Evolutionary conservation across 768 basidiomycete genomes (phyloP), one percentile per base, ranked within the genome.

Genomic region (Trametes villosa): DNA sequence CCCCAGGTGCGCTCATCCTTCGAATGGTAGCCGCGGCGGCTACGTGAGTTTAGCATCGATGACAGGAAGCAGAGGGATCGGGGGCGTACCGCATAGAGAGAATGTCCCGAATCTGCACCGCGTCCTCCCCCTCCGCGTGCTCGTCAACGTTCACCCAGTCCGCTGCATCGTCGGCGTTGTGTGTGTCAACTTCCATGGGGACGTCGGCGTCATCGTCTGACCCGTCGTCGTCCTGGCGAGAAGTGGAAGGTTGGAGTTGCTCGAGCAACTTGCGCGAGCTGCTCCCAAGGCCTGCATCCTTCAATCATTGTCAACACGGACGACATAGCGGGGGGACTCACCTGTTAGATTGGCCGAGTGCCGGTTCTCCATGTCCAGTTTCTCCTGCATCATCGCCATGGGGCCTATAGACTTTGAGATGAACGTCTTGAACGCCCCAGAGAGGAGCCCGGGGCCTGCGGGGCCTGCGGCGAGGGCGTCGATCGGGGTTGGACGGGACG

Each of bases 1-100:
- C 38, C 22, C 61, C 61, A 63, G 17, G 61, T 63, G 6, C 50
- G 50, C 8, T 41, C n/a, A 29, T 63, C 54, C 40, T 44, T 55
- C 27, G 49, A n/a, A 22, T 33, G 34, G 22, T 36, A 51, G 9
- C 15, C 31, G 17, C 49, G 33, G 30, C 33, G 34, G 33, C 49
- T 51, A 17, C 17, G 13, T 13, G 31, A 4, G 31, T 51, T 36
- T 18, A 34, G n/a, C n/a, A 6, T 6, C 18, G n/a, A 41, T 41
- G 5, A n/a, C 9, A n/a, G n/a, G 6, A 15, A n/a, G n/a, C 6
- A 15, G n/a, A n/a, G 18, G 40, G n/a, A 17, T 7, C 9, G n/a
- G 40, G n/a, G 11, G 36, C 34, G 11, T 51, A 51, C 49, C 31
- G 49, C 17, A 51, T 6, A n/a, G 20, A 9, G 7, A 51, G n/a